Evolutionary conservation across 805 yeast species (phyloP), one percentile per base, ranked within the genome.

Genomic region (Candida nemodendra): DNA sequence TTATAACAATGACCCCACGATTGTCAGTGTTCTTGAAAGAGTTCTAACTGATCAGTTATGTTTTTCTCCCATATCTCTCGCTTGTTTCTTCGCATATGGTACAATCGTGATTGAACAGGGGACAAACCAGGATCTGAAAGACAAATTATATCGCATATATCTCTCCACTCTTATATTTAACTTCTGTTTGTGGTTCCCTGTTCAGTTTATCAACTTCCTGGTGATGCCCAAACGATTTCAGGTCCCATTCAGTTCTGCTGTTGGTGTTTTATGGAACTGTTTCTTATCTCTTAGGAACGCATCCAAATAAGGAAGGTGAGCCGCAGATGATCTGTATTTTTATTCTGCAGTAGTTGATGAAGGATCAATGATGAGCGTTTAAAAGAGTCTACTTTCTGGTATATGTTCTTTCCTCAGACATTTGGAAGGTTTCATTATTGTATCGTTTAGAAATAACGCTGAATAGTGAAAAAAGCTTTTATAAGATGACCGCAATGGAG

Each of bases 261-360:
- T 93, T 5, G 91, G 95, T 19, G 95, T 91, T 14, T 65, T 91
- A 25, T 91, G 99, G 98, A 91, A 93, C 57, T 89, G 96, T 37
- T 90, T 84, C 65, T 66, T 91, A 34, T 88, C 95, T 0, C 78
- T 86, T 74, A 71, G 85, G 53, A 87, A 87, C 50, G 81, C 87
- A 1, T 38, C 56, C 23, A 37, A 34, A 33, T 41, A 27, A 27
- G 9, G n/a, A n/a, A n/a, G n/a, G n/a, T n/a, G n/a, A n/a, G n/a
- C n/a, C n/a, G n/a, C n/a, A n/a, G n/a, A n/a, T n/a, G n/a, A n/a
- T n/a, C n/a, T n/a, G n/a, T n/a, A n/a, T n/a, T n/a, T n/a, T n/a
- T n/a, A n/a, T n/a, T n/a, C n/a, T n/a, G n/a, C n/a, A n/a, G n/a
- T n/a, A n/a, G n/a, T n/a, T n/a, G n/a, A n/a, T n/a, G n/a, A n/a